Evolutionary conservation across 345 rosid genomes (phyloP), one percentile per base, ranked within the genome.

Genomic region (Linum trigynum): DNA sequence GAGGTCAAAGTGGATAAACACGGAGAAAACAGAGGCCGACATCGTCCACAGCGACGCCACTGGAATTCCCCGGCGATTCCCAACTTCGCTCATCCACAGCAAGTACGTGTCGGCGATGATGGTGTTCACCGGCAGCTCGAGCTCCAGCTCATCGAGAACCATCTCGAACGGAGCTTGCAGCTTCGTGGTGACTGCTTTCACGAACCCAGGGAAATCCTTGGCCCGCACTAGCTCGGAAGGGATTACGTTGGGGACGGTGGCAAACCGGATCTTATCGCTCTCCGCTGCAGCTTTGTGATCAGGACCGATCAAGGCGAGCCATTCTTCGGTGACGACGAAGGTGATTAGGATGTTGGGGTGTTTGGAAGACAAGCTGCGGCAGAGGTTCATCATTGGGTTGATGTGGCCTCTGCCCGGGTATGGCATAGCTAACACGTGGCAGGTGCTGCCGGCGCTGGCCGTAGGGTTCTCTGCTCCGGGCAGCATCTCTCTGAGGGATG

Each of bases 21-120:
- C 2, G 4, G 80, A 75, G 53, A 85, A 74, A 11, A 73, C 72
- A 2, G 79, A 61, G 0, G 84, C 77, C 1, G 84, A 70, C 73
- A 57, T 75, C 0, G 86, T 78, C 82, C 78, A 83, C 12, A 83
- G 60, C 5, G 83, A 77, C 58, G 74, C 89, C 70, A 85, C 82
- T 58, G 81, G 86, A 64, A 85, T 77, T 59, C 81, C 79, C 79
- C 73, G 76, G 16, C 68, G 43, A 5, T 14, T 59, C 0, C 77
- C 85, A 6, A 80, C 78, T 0, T 42, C 23, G 61, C 66, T 65
- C 0, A 75, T 77, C 89, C 86, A 82, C 8, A 45, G 0, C 35
- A 80, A 12, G 50, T 50, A 39, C 3, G 81, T 72, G 41, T 82
- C 85, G 1, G 82, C 72, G 43, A 82, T 51, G 2, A 85, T 77